These are phyloP conservation scores for Poa pratensis DNA, from an alignment of 176 grass and related monocot genomes.

Conservation along the genomic window DNA sequence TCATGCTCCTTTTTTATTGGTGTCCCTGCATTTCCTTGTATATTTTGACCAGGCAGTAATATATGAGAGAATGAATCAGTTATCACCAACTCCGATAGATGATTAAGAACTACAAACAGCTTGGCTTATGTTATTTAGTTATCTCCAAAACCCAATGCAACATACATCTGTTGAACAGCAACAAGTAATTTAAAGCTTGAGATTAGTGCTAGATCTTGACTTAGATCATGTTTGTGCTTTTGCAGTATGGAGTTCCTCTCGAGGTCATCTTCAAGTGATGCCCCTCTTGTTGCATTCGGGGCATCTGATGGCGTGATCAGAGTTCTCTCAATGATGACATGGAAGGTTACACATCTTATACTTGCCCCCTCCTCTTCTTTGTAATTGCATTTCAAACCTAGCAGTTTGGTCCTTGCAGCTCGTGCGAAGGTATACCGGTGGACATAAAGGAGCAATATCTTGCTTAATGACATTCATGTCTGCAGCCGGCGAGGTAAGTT, in stretches of 20 bases:
- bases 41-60: neutral
- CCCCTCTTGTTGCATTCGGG: constrained; percentile 97
- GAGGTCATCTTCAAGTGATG: constrained; percentile 81
- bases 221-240: constrained; percentile 35
- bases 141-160: constrained; percentile 18
- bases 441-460: constrained; percentile 94
- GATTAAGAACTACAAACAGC: constrained; percentile 30
- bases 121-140: constrained; percentile 11
- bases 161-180: constrained; percentile 23
- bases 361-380: constrained; percentile 30
- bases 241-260: constrained; percentile 97
- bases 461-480: constrained; percentile 97
- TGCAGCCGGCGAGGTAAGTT: constrained; percentile 85
- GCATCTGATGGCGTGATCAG: constrained; percentile 96
- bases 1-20: constrained; percentile 17
- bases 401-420: constrained; percentile 60
- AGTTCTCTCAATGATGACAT: constrained; percentile 99
- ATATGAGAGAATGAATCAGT: neutral
- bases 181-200: constrained; percentile 20
- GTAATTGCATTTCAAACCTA: constrained; percentile 38
- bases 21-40: neutral
- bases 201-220: constrained; percentile 31
- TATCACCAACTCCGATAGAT: neutral
- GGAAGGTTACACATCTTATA: constrained; percentile 75
- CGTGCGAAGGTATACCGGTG: constrained; percentile 97